Evolutionary conservation across 768 basidiomycete genomes (phyloP).

Genomic region (Ramaria sp.): DNA sequence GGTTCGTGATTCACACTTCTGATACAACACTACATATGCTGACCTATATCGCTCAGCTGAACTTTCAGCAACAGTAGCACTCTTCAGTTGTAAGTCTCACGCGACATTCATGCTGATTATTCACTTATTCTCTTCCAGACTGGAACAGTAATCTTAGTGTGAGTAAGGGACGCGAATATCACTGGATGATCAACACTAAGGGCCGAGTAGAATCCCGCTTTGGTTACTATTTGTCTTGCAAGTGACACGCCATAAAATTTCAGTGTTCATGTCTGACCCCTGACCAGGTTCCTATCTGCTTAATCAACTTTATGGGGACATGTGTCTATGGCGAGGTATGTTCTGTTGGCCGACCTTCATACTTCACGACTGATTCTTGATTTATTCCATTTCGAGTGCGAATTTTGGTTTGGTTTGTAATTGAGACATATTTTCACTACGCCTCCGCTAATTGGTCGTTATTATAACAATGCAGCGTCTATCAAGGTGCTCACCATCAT

Average conservation of each 20-base stretch:
- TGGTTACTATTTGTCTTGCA: slow-evolving; percentile 25
- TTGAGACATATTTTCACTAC: not conserved
- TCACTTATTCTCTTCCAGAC: slow-evolving; percentile 12
- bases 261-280: no score
- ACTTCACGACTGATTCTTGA: no score
- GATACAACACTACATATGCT: not conserved
- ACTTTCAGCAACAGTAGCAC: slow-evolving; percentile 60
- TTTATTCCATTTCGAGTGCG: slow-evolving; percentile 17
- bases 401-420: slow-evolving; percentile 38
- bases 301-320: slow-evolving; percentile 29
- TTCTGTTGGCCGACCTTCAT: no score
- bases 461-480: slow-evolving; percentile 13
- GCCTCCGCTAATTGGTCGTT: not conserved
- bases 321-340: slow-evolving; percentile 32
- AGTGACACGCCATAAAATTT: not conserved
- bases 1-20: not conserved
- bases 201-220: slow-evolving; percentile 18
- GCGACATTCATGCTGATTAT: not conserved
- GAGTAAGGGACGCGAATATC: not conserved
- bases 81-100: slow-evolving; percentile 42
- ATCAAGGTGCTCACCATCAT: slow-evolving; percentile 36
- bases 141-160: slow-evolving; percentile 36
- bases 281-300: slow-evolving; percentile 9
- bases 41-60: slow-evolving; percentile 60
- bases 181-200: no score